Evolutionary conservation across 1,284 basidiomycete genomes (phyloP), one percentile per base, ranked within the genome.

Genomic region (Exobasidium cylindrosporum): DNA sequence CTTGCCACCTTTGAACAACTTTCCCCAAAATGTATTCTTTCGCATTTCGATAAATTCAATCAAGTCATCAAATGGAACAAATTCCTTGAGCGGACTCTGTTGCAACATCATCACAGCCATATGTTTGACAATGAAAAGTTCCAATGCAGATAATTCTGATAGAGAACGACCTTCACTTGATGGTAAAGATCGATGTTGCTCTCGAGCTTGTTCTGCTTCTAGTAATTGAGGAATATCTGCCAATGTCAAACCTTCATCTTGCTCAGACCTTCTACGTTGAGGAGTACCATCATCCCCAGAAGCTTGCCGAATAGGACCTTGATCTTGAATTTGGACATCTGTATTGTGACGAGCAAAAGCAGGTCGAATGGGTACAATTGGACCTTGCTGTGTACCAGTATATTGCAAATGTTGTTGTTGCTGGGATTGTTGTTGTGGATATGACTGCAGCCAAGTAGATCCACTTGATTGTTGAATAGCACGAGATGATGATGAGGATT

Each of bases 11-110:
- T 97, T 97, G 84, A 98, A 97, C 32, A 97, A 81, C 82, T 94
- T 93, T 72, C 91, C 91, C 94, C 94, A 98, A 83, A 97, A 97
- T 35, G 90, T 91, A 69, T 87, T 88, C 84, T 96, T 97, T 83
- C 96, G 90, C 43, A 84, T 85, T 81, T 97, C 94, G 49, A 99
- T 87, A 75, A 97, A 83, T 80, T 98, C 96, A 71, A 97, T 81
- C 59, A 97, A 84, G 76, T 99, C 95, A 66, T 98, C 95, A 63
- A 95, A 77, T 67, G 94, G 91, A 24, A 79, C 69, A 24, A 71
- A 66, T 67, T 94, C 91, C 63, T 86, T 87, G 49, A 97, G 81
- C 35, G 88, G 86, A 10, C 88, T 90, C 68, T 74, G 74, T 87
- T 88, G 74, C 45, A 99, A 83, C 13, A 87, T 86, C 24, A 94